A percentile compares a stretch with the other conserved stretches of the same genome.
phyloP scores from a whole-genome alignment of 2,329 filamentous ascomycete species.

The Clonostachys rosea region DNA sequence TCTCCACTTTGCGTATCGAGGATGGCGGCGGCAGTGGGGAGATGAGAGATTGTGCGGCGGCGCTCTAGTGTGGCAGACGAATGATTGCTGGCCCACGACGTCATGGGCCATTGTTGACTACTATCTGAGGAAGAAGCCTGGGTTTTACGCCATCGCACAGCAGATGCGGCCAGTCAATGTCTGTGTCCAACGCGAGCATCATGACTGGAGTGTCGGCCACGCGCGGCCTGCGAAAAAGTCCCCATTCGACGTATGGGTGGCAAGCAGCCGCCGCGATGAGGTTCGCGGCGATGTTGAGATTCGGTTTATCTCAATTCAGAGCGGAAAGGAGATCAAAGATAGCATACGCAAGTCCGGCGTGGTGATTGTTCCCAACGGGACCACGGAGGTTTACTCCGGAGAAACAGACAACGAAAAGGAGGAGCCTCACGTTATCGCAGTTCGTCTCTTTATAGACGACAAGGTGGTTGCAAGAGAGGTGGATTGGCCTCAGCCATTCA shows the following conservation, averaged over 20 bases:
- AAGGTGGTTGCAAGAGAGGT: neutral
- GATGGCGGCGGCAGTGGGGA: constrained; percentile 56
- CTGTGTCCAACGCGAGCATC: constrained; percentile 34
- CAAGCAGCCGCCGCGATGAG: no score
- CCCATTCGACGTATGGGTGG: no score
- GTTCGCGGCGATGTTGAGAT: no score
- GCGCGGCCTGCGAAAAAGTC: neutral
- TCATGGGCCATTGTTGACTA: constrained; percentile 58
- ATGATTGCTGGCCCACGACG: constrained; percentile 60
- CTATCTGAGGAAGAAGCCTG: constrained; percentile 58
- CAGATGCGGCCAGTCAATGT: constrained; percentile 52
- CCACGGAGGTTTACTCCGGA: neutral
- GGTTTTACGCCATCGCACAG: constrained; percentile 32
- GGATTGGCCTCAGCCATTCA: neutral
- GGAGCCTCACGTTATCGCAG: neutral
- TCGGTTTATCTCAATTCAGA: no score
- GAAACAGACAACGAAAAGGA: neutral
- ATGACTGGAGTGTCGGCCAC: constrained; percentile 5
- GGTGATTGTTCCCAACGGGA: neutral
- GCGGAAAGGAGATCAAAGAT: no score
- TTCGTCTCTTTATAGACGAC: neutral
- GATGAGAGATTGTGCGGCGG: constrained; percentile 54
- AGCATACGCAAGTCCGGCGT: no score
- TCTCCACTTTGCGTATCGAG: constrained; percentile 36
- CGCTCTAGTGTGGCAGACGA: constrained; percentile 59